phyloP scores from a whole-genome alignment of 176 grass and related monocot species.

The Tillandsia fasciculata region DNA sequence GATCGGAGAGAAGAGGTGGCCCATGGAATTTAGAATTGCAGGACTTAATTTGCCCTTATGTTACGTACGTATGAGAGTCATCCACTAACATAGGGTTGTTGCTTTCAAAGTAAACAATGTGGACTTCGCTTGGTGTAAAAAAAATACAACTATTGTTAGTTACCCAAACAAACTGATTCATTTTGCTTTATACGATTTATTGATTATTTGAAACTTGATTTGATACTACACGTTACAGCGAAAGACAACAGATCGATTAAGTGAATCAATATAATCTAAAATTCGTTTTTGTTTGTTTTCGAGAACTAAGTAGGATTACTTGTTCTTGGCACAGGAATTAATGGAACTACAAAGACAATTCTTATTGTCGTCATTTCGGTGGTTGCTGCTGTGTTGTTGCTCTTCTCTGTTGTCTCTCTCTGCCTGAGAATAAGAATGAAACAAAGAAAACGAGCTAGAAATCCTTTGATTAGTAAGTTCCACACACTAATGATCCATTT shows the following conservation, averaged over 20 bases:
- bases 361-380: constrained; percentile 16
- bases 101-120: too few relatives aligned
- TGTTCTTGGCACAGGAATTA: neutral
- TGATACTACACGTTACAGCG: neutral
- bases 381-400: constrained; percentile 2
- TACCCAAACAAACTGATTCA: too few relatives aligned
- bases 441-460: neutral
- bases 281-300: neutral
- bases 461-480: neutral
- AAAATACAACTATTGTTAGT: too few relatives aligned
- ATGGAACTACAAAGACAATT: constrained; percentile 2
- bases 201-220: too few relatives aligned
- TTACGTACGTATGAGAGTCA: too few relatives aligned
- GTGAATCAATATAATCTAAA: neutral
- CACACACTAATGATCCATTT: neutral
- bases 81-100: too few relatives aligned
- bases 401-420: constrained; percentile 18
- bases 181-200: too few relatives aligned
- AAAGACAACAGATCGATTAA: neutral
- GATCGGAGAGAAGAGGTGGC: too few relatives aligned
- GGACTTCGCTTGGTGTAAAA: too few relatives aligned
- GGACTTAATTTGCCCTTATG: too few relatives aligned
- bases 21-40: too few relatives aligned
- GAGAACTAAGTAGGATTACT: neutral
- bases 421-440: constrained; percentile 5